Conservation (phyloP, 2,329 filamentous ascomycete species). For the Fusarium sublunatum region DNA sequence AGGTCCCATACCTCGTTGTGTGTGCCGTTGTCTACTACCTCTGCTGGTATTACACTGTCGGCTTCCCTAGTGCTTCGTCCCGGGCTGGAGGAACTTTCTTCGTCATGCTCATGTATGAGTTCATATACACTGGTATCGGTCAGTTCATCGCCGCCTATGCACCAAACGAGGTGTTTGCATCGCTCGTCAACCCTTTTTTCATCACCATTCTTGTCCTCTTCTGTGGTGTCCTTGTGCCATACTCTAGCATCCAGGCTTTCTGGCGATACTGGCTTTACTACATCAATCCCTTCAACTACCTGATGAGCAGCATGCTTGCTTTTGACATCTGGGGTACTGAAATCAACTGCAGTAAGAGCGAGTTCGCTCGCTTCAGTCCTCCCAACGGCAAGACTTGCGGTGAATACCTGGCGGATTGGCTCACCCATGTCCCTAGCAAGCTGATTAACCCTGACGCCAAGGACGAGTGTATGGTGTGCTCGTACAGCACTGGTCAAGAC, state of each 20-base stretch:
- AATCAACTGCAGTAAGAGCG: constrained; percentile 59
- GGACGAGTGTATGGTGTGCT: constrained; percentile 68
- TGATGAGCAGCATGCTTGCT: constrained; percentile 66
- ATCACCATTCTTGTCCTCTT: constrained; percentile 73
- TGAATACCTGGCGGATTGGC: constrained; percentile 66
- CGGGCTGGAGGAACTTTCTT: constrained; percentile 65
- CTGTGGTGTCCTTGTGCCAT: constrained; percentile 80
- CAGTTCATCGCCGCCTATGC: constrained; percentile 73
- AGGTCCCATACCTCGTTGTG: constrained; percentile 59
- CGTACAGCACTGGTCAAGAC: constrained; percentile 67
- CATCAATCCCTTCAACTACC: constrained; percentile 70
- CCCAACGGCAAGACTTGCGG: constrained; percentile 65
- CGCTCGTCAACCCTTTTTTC: constrained; percentile 67
- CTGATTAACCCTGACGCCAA: constrained; percentile 70
- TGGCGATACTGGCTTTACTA: constrained; percentile 76
- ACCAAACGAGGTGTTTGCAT: constrained; percentile 69
- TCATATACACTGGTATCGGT: constrained; percentile 69
- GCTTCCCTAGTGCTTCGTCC: constrained; percentile 57
- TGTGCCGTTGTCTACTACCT: constrained; percentile 61
- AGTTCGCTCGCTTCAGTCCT: constrained; percentile 65
- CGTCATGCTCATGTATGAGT: constrained; percentile 69
- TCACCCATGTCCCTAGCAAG: constrained; percentile 57
- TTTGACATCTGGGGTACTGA: constrained; percentile 62
- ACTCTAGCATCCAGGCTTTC: constrained; percentile 69
- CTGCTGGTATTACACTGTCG: constrained; percentile 70